Base-by-base conservation (phyloP, 1,284 basidiomycete species). In the Cystobasidium slooffiae region DNA sequence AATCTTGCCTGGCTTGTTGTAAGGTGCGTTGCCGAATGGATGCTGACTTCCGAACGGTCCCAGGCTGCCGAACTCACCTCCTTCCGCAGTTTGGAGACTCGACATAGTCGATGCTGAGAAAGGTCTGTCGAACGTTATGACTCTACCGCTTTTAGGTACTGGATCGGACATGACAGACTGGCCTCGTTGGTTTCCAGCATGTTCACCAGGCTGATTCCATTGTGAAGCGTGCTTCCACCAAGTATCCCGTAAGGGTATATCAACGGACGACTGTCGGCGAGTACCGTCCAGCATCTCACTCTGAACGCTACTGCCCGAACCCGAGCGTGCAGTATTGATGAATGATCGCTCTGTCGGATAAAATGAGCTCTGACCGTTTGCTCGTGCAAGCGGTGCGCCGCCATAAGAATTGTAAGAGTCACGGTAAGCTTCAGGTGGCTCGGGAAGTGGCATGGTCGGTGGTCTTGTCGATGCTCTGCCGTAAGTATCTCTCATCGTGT, bases 211-310 rank as follows among this genome's bases (percentile, higher is more conserved):
- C 18, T 65, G 46, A 20, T 73, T 52, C 70, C 70, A 73, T 37
- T 66, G 62, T 12, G 70, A 73, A 37, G 47, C 46, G 47, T 61
- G 70, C 53, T 73, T 59, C 70, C 70, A 73, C 70, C 70, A 73
- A 43, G 37, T 73, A 37, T 65, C 62, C 31, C 62, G 62, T 4
- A 62, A 20, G 22, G 31, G 31, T 14, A 73, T 46, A 24, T 73
- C 70, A 22, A 66, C 39, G 9, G 62, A 65, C 16, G 53, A 65
- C 16, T 55, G 46, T 16, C 70, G 67, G 22, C 52, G 70, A 39
- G 20, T 22, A 9, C 46, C 51, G 43, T 62, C 37, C 14, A 73
- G 70, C 6, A 73, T 56, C n/a, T 66, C 70, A 37, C 59, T 64
- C 20, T 73, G 70, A 6, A 73, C 70, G 37, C 62, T 65, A 52